Percentiles rank a stretch among this genome's conserved stretches.
These are phyloP conservation scores for Cantharellus anzutake DNA, from an alignment of 768 basidiomycete genomes.

Conservation along the genomic window DNA sequence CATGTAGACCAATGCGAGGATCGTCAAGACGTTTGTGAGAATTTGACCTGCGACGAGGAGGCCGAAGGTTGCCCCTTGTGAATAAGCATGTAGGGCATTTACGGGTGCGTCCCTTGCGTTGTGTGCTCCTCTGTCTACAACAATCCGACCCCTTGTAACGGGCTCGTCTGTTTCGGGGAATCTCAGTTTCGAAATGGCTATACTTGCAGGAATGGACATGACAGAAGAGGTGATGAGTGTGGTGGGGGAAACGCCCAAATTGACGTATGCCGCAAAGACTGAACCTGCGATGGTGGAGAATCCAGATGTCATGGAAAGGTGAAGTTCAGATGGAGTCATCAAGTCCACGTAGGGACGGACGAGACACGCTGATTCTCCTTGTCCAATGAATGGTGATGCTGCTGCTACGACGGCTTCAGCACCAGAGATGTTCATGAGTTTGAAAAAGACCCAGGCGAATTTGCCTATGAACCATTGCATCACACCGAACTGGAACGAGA, in stretches of 20 bases:
- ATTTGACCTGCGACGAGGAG: slow-evolving; percentile 76
- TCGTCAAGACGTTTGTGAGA: slow-evolving; percentile 66
- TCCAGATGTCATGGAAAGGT: slow-evolving; percentile 76
- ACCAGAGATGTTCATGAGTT: slow-evolving; percentile 79
- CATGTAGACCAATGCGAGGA: slow-evolving; percentile 60
- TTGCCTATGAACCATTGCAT: slow-evolving; percentile 88
- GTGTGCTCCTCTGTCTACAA: slow-evolving; percentile 57
- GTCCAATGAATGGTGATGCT: slow-evolving; percentile 85
- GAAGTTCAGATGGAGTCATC: slow-evolving; percentile 77
- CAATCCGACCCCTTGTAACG: slow-evolving; percentile 61
- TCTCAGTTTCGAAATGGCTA: slow-evolving; percentile 79
- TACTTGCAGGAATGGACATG: slow-evolving; percentile 91
- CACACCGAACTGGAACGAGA: slow-evolving; percentile 32
- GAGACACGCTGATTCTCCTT: slow-evolving; percentile 76
- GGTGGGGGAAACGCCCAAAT: slow-evolving; percentile 25
- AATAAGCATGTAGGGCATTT: slow-evolving; percentile 84
- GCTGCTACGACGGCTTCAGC: slow-evolving; percentile 88
- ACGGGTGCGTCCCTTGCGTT: slow-evolving; percentile 31
- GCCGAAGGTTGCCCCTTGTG: slow-evolving; percentile 69
- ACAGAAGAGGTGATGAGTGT: slow-evolving; percentile 77
- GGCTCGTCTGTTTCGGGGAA: slow-evolving; percentile 72
- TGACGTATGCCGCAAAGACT: slow-evolving; percentile 70
- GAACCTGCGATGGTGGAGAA: slow-evolving; percentile 90
- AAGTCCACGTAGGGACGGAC: slow-evolving; percentile 67
- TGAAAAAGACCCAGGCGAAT: slow-evolving; percentile 92